Evolutionary conservation across 2,329 filamentous ascomycete genomes (phyloP).

Genomic region (Diplodia mutila): DNA sequence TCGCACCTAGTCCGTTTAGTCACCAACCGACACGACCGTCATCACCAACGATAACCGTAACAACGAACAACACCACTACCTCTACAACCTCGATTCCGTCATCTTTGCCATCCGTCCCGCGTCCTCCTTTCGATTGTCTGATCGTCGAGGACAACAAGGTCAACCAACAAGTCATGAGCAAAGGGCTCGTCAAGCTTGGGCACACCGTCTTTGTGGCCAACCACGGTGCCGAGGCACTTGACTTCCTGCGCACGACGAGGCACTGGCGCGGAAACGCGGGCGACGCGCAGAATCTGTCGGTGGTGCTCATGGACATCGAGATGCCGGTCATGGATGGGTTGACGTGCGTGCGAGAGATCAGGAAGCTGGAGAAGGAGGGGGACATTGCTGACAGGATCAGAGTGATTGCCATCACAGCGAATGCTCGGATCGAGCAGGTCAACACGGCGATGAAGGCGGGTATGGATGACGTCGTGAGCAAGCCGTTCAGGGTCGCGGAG

Average conservation of each 20-base stretch:
- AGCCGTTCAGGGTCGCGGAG: conserved; percentile 63
- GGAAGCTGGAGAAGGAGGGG: conserved; percentile 37
- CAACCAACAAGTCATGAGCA: conserved; percentile 47
- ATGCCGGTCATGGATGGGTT: conserved; percentile 47
- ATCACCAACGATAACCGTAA: conserved; percentile 66
- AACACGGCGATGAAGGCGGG: conserved; percentile 40
- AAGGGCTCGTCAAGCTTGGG: conserved; percentile 44
- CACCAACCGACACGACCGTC: conserved; percentile 42
- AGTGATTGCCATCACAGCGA: conserved; percentile 44
- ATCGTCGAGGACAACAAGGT: conserved; percentile 47
- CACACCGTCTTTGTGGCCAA: conserved; percentile 44
- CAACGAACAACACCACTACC: conserved; percentile 64
- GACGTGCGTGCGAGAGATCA: conserved; percentile 39
- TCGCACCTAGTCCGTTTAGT: conserved; percentile 12
- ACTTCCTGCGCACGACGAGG: conserved; percentile 36
- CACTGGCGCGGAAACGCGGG: conserved; percentile 18
- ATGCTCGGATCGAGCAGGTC: conserved; percentile 43
- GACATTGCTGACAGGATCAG: conserved; percentile 33
- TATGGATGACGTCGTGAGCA: conserved; percentile 72
- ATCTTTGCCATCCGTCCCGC: conserved; percentile 70
- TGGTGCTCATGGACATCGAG: conserved; percentile 44
- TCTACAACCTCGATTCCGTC: conserved; percentile 62
- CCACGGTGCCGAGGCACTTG: conserved; percentile 44
- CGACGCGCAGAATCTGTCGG: conserved; percentile 30
- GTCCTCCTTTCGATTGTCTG: conserved; percentile 31